Evolutionary conservation across 1,139 yeast species (phyloP).

Genomic region (Meyerozyma carpophila): DNA sequence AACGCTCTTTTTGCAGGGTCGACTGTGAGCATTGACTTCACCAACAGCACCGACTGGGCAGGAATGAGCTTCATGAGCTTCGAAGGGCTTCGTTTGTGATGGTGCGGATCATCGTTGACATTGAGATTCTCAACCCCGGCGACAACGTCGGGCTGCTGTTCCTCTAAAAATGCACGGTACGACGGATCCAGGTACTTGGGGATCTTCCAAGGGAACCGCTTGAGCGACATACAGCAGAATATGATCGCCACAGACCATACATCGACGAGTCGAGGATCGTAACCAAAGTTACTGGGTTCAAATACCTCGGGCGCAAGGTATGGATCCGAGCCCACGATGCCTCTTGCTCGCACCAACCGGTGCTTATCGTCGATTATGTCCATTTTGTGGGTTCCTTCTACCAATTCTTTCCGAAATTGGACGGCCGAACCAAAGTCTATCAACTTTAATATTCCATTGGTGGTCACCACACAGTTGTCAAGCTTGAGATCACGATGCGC

Average conservation of each 20-base stretch:
- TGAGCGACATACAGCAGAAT: conserved; percentile 66
- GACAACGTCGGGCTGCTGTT: conserved; percentile 5
- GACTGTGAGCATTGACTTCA: conserved; percentile 29
- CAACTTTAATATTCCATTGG: conserved; percentile 57
- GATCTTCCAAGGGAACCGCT: conserved; percentile 76
- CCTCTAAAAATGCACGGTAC: conserved; percentile 35
- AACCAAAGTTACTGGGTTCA: conserved; percentile 36
- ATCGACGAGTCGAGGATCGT: conserved; percentile 70
- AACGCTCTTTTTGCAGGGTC: conserved; percentile 23
- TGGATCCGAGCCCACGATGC: conserved; percentile 82
- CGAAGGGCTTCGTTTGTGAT: conserved; percentile 2
- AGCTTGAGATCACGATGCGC: conserved; percentile 75
- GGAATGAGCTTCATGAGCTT: conserved; percentile 25
- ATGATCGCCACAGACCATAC: conserved; percentile 78
- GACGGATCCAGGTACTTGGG: conserved; percentile 58
- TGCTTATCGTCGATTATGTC: conserved; percentile 16
- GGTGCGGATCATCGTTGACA: conserved; percentile 4
- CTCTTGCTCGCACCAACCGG: conserved; percentile 41
- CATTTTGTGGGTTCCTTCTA: conserved; percentile 9
- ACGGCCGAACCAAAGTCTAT: conserved; percentile 80
- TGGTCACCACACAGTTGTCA: conserved; percentile 70
- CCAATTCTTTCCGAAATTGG: conserved; percentile 38
- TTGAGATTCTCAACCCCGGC: conserved; percentile 1
- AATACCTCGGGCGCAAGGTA: conserved; percentile 76
- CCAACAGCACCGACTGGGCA: conserved; percentile 23